A percentile compares a stretch with the other conserved stretches of the same genome.
These are phyloP conservation scores for Moricandia moricandioides DNA, from an alignment of 345 rosid genomes.

Conservation along the genomic window DNA sequence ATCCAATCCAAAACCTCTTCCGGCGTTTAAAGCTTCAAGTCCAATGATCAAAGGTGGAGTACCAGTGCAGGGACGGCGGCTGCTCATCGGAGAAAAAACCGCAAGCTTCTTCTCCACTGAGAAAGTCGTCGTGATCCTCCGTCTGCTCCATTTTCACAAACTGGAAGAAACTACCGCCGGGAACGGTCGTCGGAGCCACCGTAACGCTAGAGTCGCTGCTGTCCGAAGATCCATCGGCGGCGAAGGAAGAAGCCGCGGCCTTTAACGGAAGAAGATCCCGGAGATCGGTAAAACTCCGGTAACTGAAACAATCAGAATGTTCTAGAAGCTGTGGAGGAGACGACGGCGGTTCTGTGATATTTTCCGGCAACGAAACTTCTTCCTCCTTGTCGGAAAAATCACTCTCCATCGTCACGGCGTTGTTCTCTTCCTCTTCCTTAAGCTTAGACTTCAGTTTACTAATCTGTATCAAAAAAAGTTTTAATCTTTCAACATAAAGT, in stretches of 20 bases:
- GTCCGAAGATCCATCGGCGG: slow-evolving; percentile 65
- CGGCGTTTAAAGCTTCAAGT: slow-evolving; percentile 5
- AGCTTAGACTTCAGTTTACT: slow-evolving; percentile 71
- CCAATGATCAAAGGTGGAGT: slow-evolving; percentile 41
- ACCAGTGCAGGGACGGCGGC: slow-evolving; percentile 84
- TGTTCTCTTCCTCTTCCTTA: slow-evolving; percentile 31
- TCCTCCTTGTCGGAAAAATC: slow-evolving; percentile 66
- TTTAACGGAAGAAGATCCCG: slow-evolving; percentile 34
- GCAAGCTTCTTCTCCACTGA: slow-evolving; percentile 75
- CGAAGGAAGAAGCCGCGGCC: slow-evolving; percentile 17
- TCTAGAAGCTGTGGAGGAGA: slow-evolving; percentile 36
- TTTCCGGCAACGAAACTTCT: slow-evolving; percentile 41
- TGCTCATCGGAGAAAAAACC: slow-evolving; percentile 91
- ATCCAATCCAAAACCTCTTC: slow-evolving; percentile 27
- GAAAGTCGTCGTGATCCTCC: slow-evolving; percentile 64
- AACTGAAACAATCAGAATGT: slow-evolving; percentile 42
- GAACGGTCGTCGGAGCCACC: slow-evolving; percentile 18
- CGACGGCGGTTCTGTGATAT: slow-evolving; percentile 26
- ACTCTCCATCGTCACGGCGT: slow-evolving; percentile 47
- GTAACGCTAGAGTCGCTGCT: slow-evolving; percentile 60
- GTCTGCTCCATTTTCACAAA: slow-evolving; percentile 65
- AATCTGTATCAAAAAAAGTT: slow-evolving; percentile 45
- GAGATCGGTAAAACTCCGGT: slow-evolving; percentile 47
- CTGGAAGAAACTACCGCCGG: slow-evolving; percentile 35
- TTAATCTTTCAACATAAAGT: not conserved